Evolutionary conservation across 1,284 basidiomycete genomes (phyloP).

Genomic region (Irpex rosettiformis): DNA sequence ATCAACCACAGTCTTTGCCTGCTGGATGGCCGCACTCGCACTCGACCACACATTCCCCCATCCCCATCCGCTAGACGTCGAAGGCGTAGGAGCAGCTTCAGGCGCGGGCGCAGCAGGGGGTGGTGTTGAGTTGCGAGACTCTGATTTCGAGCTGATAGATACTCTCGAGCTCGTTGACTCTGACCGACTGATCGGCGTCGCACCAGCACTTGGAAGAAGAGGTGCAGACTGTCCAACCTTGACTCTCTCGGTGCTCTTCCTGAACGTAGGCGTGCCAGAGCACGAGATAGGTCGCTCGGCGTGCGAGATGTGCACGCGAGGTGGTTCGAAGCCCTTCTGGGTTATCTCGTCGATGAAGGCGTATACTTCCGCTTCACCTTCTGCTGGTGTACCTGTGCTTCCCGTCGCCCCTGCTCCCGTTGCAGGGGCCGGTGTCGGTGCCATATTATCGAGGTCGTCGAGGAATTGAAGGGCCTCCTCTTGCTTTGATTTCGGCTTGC

Average conservation of each 20-base stretch:
- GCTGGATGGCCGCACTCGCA: slow-evolving; percentile 83
- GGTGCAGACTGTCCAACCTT: slow-evolving; percentile 52
- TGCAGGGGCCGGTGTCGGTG: slow-evolving; percentile 31
- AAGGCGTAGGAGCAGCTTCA: slow-evolving; percentile 22
- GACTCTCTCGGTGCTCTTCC: slow-evolving; percentile 77
- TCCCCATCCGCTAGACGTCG: slow-evolving; percentile 46
- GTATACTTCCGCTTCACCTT: slow-evolving; percentile 77
- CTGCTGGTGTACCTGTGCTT: slow-evolving; percentile 29
- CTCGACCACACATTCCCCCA: slow-evolving; percentile 87
- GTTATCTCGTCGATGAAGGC: slow-evolving; percentile 95
- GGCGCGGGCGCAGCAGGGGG: slow-evolving; percentile 20
- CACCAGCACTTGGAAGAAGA: slow-evolving; percentile 28
- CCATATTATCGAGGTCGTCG: slow-evolving; percentile 83
- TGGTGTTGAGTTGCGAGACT: no score
- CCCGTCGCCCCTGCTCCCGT: slow-evolving; percentile 3
- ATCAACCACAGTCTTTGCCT: slow-evolving; percentile 85
- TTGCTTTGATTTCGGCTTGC: slow-evolving; percentile 77
- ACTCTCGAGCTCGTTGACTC: slow-evolving; percentile 26
- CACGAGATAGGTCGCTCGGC: slow-evolving; percentile 61
- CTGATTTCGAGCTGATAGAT: slow-evolving; percentile 23
- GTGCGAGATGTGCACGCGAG: slow-evolving; percentile 50
- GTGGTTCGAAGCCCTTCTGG: slow-evolving; percentile 79
- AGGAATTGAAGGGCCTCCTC: slow-evolving; percentile 89
- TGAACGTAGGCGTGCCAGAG: slow-evolving; percentile 65
- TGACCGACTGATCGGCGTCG: slow-evolving; percentile 35